phyloP scores from a whole-genome alignment of 1,139 yeast genomes.

The Kodamaea sp. region DNA sequence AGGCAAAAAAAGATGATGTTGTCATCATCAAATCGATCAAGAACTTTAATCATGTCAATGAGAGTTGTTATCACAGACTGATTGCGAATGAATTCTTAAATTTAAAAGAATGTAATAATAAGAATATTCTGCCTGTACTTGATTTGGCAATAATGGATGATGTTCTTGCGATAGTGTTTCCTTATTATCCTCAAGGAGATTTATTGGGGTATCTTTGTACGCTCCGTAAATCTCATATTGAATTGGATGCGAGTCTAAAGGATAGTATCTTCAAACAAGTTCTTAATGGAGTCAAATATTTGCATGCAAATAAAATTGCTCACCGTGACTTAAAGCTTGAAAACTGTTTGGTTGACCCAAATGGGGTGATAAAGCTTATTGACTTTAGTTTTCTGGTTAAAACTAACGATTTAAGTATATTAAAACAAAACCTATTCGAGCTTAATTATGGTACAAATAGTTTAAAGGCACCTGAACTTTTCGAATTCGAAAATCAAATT shows the following conservation, averaged over 20 bases:
- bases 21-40: constrained; percentile 36
- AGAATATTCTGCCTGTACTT: constrained; percentile 28
- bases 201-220: constrained; percentile 39
- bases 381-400: constrained; percentile 49
- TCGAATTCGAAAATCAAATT: constrained; percentile 22
- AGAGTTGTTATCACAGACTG: constrained; percentile 13
- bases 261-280: constrained; percentile 49
- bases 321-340: constrained; percentile 59
- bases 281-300: constrained; percentile 40
- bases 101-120: constrained; percentile 26
- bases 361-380: constrained; percentile 44
- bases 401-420: constrained; percentile 12
- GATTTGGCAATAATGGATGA: constrained; percentile 21
- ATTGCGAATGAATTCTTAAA: constrained; percentile 31
- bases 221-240: constrained; percentile 32
- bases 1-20: constrained; percentile 12
- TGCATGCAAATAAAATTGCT: constrained; percentile 41
- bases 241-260: constrained; percentile 30
- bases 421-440: constrained; percentile 21
- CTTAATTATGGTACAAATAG: constrained; percentile 48
- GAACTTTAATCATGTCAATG: constrained; percentile 12
- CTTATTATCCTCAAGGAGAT: constrained; percentile 47
- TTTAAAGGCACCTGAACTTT: constrained; percentile 55
- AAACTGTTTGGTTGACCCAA: constrained; percentile 43
- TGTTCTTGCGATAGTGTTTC: constrained; percentile 28